These are phyloP conservation scores for Aquilaria malaccensis DNA, from an alignment of 345 rosid species.

Conservation along the genomic window DNA sequence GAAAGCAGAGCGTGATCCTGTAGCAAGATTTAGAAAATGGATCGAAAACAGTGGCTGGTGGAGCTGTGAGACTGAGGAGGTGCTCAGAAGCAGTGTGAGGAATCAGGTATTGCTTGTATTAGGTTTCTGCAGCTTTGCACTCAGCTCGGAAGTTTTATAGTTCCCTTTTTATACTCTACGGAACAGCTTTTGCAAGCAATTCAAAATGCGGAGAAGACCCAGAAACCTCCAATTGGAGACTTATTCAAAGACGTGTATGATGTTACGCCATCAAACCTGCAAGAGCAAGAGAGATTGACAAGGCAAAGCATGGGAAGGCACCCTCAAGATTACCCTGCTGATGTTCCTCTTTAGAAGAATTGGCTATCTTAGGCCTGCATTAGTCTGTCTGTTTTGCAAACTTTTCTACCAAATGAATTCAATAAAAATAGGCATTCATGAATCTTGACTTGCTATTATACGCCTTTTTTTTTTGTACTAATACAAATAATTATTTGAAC, in stretches of 20 bases:
- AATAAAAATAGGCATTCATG: no score
- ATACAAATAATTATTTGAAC: no score
- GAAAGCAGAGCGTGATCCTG: slow-evolving; percentile 52
- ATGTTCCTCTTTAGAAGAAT: slow-evolving; percentile 45
- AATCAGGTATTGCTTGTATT: slow-evolving; percentile 47
- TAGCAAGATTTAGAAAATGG: slow-evolving; percentile 67
- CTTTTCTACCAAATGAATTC: no score
- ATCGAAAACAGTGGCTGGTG: slow-evolving; percentile 73
- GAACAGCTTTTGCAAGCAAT: slow-evolving; percentile 65
- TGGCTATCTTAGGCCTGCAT: not conserved
- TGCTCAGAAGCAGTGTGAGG: slow-evolving; percentile 49
- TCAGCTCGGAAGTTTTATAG: slow-evolving; percentile 3
- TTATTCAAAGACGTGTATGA: slow-evolving; percentile 78
- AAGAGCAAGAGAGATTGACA: slow-evolving; percentile 56
- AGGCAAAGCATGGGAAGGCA: slow-evolving; percentile 43
- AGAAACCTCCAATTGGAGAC: slow-evolving; percentile 60
- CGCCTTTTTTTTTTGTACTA: no score
- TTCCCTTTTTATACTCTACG: not conserved
- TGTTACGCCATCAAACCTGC: slow-evolving; percentile 54
- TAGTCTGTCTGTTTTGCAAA: no score
- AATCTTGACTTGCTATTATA: no score
- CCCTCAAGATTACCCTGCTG: slow-evolving; percentile 65
- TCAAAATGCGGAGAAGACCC: slow-evolving; percentile 61
- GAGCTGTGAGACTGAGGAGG: slow-evolving; percentile 49
- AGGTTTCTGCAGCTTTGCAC: not conserved